These are phyloP conservation scores for Blastocrithidia nonstop DNA, from an alignment of 208 protist species.

Conservation along the genomic window DNA sequence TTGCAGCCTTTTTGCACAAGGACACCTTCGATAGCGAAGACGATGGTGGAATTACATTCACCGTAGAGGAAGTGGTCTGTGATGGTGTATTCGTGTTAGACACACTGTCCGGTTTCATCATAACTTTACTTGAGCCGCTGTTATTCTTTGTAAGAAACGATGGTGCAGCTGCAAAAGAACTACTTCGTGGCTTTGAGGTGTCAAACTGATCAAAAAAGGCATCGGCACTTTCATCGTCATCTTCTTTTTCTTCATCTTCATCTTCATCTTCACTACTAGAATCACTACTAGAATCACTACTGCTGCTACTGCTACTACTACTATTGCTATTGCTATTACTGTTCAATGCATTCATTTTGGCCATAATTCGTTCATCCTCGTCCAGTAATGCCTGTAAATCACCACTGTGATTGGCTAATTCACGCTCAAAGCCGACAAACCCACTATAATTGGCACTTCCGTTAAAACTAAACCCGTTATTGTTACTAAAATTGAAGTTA, in stretches of 20 bases:
- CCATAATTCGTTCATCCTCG: conserved; percentile 38
- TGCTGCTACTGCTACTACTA: conserved; percentile 7
- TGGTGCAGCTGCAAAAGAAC: too few species aligned
- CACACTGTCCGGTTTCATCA: too few species aligned
- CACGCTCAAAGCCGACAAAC: conserved; percentile 22
- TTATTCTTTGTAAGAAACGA: too few species aligned
- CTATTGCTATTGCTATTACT: background rate
- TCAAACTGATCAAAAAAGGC: too few species aligned
- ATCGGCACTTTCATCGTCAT: background rate
- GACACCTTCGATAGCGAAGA: too few species aligned
- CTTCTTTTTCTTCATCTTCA: conserved; percentile 6
- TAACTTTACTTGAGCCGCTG: too few species aligned
- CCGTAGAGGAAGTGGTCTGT: too few species aligned
- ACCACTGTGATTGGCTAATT: conserved; percentile 45
- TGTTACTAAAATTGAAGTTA: background rate
- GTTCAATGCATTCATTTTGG: conserved; percentile 15
- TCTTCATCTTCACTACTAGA: conserved; percentile 5
- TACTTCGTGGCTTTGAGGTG: too few species aligned
- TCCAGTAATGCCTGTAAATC: conserved; percentile 42
- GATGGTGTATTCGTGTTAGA: too few species aligned
- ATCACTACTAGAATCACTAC: background rate
- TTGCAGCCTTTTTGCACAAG: too few species aligned
- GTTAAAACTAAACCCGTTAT: background rate
- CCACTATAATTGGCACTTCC: background rate
- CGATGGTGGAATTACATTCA: too few species aligned